Evolutionary conservation across 192 early-diverging fungal species (phyloP).

Genomic region (Thamnidium elegans): DNA sequence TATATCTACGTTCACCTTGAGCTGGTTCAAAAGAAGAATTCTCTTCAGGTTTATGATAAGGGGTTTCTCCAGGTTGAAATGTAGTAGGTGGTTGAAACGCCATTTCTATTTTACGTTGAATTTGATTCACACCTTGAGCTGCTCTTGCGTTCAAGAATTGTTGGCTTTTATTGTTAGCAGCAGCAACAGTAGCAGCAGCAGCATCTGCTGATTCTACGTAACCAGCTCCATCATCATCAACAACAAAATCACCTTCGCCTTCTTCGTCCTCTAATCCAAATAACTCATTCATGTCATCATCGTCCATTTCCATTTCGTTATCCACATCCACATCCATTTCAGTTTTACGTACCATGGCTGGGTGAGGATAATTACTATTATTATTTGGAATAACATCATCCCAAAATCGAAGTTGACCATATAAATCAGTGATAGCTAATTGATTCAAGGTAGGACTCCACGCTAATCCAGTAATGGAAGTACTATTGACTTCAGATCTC

Average conservation of each 20-base stretch:
- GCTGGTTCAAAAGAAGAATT: background rate
- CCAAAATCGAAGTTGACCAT: conserved; percentile 56
- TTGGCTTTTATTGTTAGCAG: background rate
- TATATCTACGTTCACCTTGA: conserved; percentile 51
- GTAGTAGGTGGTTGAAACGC: background rate
- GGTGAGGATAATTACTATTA: conserved; percentile 34
- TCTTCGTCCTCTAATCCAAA: conserved; percentile 19
- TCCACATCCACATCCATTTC: too few species aligned
- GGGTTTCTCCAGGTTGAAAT: conserved; percentile 88
- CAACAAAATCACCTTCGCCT: conserved; percentile 75
- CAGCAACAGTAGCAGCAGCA: background rate
- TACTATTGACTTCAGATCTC: conserved; percentile 33
- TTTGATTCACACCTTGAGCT: too few species aligned
- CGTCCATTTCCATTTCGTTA: too few species aligned
- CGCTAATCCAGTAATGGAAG: conserved; percentile 52
- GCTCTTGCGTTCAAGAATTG: too few species aligned
- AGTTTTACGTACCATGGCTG: conserved; percentile 1
- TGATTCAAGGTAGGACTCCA: conserved; percentile 71
- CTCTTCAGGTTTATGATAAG: conserved; percentile 28
- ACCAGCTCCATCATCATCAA: conserved; percentile 81
- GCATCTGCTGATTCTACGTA: conserved; percentile 47
- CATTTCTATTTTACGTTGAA: too few species aligned
- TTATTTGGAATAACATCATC: conserved; percentile 51
- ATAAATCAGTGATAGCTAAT: conserved; percentile 51
- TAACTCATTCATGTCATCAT: too few species aligned